A percentile compares a stretch with the other conserved stretches of the same genome.
These are phyloP conservation scores for Tetracentron sinense DNA, from an alignment of 164 flowering plant genomes.

Conservation along the genomic window DNA sequence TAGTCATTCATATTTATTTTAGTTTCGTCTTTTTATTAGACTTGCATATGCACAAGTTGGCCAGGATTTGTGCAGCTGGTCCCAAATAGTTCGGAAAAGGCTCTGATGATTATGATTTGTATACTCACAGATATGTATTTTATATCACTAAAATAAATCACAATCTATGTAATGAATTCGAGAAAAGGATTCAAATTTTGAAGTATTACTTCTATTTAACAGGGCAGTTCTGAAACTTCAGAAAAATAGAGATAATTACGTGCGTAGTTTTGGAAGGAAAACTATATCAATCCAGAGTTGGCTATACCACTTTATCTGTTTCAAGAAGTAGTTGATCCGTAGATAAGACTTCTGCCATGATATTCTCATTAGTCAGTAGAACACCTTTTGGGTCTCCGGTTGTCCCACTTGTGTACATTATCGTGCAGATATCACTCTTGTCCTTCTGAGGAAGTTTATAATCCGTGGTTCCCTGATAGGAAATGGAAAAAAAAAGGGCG, in stretches of 20 bases:
- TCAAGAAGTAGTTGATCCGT: slow-evolving; percentile 50
- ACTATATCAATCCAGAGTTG: too few relatives aligned
- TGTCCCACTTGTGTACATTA: slow-evolving; percentile 98
- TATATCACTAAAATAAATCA: too few relatives aligned
- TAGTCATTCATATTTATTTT: too few relatives aligned
- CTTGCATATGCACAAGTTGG: too few relatives aligned
- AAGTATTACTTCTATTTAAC: background rate
- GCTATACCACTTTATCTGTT: slow-evolving; percentile 83
- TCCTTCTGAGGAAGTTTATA: slow-evolving; percentile 60
- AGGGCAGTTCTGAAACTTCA: background rate
- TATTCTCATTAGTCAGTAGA: slow-evolving; percentile 50
- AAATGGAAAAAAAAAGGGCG: background rate
- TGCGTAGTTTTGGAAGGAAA: too few relatives aligned
- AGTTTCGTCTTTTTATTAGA: too few relatives aligned
- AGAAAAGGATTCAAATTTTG: background rate
- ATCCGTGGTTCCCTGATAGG: slow-evolving; percentile 52
- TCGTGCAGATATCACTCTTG: slow-evolving; percentile 63
- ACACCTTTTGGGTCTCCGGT: slow-evolving; percentile 99
- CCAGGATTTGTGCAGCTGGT: too few relatives aligned
- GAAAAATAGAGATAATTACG: too few relatives aligned
- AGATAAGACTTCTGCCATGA: slow-evolving; percentile 60
- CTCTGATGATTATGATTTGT: too few relatives aligned
- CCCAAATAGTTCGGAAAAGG: too few relatives aligned
- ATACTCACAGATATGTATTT: too few relatives aligned
- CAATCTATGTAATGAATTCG: too few relatives aligned